Evolutionary conservation across 139 green algal genomes (phyloP).

Genomic region (Bryopsis sp.): DNA sequence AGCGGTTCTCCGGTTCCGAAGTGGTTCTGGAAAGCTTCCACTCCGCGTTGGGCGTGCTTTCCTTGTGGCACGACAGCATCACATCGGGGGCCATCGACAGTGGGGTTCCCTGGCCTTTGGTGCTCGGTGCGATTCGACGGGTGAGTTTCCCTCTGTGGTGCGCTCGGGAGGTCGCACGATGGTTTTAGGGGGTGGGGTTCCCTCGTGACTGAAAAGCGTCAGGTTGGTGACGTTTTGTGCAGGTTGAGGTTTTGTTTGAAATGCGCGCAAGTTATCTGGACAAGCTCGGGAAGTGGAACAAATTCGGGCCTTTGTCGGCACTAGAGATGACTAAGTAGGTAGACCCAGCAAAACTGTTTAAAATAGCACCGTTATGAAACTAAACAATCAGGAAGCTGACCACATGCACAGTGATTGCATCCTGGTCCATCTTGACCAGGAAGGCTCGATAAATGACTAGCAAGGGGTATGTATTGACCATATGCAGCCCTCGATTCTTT

Average conservation of each 20-base stretch:
- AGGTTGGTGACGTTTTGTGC: not conserved
- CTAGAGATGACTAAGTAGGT: not conserved
- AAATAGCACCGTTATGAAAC: no score
- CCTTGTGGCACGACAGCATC: slow-evolving; percentile 7
- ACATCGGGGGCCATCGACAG: not conserved
- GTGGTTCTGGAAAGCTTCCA: not conserved
- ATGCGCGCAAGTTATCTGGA: not conserved
- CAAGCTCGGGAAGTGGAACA: not conserved
- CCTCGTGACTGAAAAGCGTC: no score
- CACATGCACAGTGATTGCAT: no score
- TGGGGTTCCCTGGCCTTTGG: not conserved
- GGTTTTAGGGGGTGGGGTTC: no score
- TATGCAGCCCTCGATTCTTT: no score
- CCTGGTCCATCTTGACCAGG: no score
- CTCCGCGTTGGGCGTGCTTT: not conserved
- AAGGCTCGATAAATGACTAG: no score
- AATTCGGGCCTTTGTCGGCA: not conserved
- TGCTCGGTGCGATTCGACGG: not conserved
- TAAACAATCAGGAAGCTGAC: no score
- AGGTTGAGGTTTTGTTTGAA: slow-evolving; percentile 13
- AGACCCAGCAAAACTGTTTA: no score
- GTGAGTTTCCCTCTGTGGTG: not conserved
- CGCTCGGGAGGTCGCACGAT: no score
- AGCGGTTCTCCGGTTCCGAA: not conserved
- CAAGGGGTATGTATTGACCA: no score